Base-by-base conservation (phyloP, 1,284 basidiomycete species). In the Cutaneotrichosporon sp. region DNA sequence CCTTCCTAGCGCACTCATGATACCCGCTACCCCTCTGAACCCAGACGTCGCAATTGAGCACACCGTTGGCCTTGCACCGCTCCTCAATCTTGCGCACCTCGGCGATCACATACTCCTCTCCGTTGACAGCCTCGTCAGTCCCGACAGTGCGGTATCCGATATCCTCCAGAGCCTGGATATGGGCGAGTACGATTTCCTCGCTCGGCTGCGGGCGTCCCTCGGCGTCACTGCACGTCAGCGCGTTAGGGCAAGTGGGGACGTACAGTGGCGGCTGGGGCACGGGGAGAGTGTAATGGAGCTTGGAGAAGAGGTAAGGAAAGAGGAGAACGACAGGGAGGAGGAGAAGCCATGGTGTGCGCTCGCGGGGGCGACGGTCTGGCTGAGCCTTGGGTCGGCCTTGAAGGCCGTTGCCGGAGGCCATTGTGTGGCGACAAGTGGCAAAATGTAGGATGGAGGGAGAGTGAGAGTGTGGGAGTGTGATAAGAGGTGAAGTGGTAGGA, bases 101-200 rank as follows among this genome's bases (percentile, higher is more conserved):
- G 52, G 84, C 79, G 22, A 89, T 75, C 83, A 97, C 88, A 87
- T 93, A 97, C 47, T 85, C 81, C 72, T 97, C 94, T 6, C 90
- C 93, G 32, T 87, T 80, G 0, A 91, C 88, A 80, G 97, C 93
- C 77, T 97, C 91, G 49, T 85, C 84, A 0, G 94, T 96, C 0
- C 96, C 96, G 18, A 97, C 91, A 0, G 91, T 96, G 50, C 96
- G 86, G 81, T 89, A 98, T 5, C 95, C 95, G 65, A 96, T 91
- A 36, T 87, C 87, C 75, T 94, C 92, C 42, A 71, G 76, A 6
- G 70, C 76, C 49, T 64, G 62, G 50, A 81, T 75, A 55, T 81
- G 80, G 1, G 30, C 38, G n/a, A 78, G 60, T 8, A 79, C 73
- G 18, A 75, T 69, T 51, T 69, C 63, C 61, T 81, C 80, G 22